Conservation (phyloP, 345 rosid species). For the Stellera chamaejasme region DNA sequence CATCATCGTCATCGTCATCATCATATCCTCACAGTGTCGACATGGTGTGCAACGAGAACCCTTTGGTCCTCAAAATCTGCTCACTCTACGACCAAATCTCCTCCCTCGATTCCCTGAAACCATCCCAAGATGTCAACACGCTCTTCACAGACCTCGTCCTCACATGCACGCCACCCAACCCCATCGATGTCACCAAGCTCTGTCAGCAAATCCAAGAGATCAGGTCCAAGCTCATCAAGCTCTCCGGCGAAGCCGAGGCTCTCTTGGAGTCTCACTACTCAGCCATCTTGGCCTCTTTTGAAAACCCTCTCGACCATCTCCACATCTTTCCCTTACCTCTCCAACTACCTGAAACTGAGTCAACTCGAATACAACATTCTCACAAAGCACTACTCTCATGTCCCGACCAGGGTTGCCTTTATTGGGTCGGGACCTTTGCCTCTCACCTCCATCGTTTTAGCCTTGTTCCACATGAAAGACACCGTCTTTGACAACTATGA, state of each 20-base stretch:
- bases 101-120: slow-evolving; percentile 56
- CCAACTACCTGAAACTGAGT: slow-evolving; percentile 77
- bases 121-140: slow-evolving; percentile 73
- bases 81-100: slow-evolving; percentile 61
- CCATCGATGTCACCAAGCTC: slow-evolving; percentile 63
- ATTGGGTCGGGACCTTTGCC: slow-evolving; percentile 94
- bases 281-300: slow-evolving; percentile 42
- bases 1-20: too few species aligned
- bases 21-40: slow-evolving; percentile 33
- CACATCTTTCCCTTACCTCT: slow-evolving; percentile 62
- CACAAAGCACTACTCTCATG: slow-evolving; percentile 21
- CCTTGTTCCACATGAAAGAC: slow-evolving; percentile 45
- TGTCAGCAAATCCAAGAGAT: slow-evolving; percentile 43
- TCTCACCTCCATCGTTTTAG: slow-evolving; percentile 67
- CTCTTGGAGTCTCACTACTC: slow-evolving; percentile 64
- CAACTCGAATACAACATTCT: slow-evolving; percentile 63
- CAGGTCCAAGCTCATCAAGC: slow-evolving; percentile 62
- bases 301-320: slow-evolving; percentile 69
- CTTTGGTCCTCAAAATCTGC: slow-evolving; percentile 41
- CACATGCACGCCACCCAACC: slow-evolving; percentile 76
- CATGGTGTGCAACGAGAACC: slow-evolving; percentile 74
- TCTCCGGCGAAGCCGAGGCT: slow-evolving; percentile 78
- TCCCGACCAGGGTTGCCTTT: slow-evolving; percentile 60
- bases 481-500: slow-evolving; percentile 75
- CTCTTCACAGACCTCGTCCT: slow-evolving; percentile 72